Conservation (phyloP, 1,139 yeast species). For the Kurtzmaniella quercitrusa region DNA sequence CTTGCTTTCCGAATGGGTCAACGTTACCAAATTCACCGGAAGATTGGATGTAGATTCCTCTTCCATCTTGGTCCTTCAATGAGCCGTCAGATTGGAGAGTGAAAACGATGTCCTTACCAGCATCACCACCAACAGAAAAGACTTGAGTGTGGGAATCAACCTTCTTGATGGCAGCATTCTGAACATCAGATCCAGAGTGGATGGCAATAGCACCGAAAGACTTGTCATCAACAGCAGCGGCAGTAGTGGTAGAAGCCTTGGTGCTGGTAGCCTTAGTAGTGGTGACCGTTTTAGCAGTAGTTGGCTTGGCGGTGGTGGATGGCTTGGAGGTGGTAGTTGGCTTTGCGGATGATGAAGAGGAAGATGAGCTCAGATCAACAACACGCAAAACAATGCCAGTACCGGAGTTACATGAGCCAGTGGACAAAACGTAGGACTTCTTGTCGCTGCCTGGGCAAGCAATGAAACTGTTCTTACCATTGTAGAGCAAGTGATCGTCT, state of each 20-base stretch:
- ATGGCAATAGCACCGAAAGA: constrained; percentile 16
- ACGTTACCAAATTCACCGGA: constrained; percentile 29
- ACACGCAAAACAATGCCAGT: constrained; percentile 15
- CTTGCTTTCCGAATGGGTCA: constrained; percentile 22
- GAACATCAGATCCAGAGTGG: constrained; percentile 20
- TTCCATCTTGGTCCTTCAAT: constrained; percentile 25
- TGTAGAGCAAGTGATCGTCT: constrained; percentile 11
- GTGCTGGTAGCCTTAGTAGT: constrained; percentile 1
- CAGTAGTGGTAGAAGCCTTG: constrained; percentile 1
- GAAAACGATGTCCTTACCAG: constrained; percentile 21
- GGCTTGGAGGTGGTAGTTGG: constrained; percentile 1
- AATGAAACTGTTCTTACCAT: constrained; percentile 14
- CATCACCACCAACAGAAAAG: constrained; percentile 27
- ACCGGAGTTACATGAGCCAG: constrained; percentile 23
- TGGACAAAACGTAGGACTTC: constrained; percentile 21
- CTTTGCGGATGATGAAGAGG: neutral
- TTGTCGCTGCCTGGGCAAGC: constrained; percentile 17
- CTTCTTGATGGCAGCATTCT: constrained; percentile 20
- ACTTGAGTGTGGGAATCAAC: constrained; percentile 26
- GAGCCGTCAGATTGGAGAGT: constrained; percentile 21
- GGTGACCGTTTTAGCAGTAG: neutral
- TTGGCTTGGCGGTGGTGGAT: neutral
- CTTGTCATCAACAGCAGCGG: neutral
- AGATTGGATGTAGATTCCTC: constrained; percentile 22
- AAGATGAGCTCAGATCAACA: neutral